Base-by-base conservation (phyloP, 2,329 filamentous ascomycete genomes). In the Tricladium varicosporioides region DNA sequence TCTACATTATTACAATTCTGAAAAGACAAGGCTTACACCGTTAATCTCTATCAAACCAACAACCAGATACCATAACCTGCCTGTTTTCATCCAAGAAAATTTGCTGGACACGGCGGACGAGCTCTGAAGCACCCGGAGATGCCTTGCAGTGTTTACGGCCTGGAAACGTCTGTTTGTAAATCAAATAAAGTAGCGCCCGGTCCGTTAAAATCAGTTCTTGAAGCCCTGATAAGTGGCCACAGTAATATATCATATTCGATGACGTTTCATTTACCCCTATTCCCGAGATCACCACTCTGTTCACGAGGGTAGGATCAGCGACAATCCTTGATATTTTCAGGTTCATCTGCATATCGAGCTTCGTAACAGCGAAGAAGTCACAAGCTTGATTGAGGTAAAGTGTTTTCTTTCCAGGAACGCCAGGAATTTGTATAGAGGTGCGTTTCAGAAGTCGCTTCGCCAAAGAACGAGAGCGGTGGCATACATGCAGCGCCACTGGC, bases 391-490 rank as follows among this genome's bases (percentile, higher is more conserved):
- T 40, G 36, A 40, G 36, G 11, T 40, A 40, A 40, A 40, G 36
- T 4, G 36, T 40, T 40, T 40, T 40, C 36, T 10, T 40, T 40
- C n/a, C 11, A 40, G 36, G 36, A 10, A 40, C n/a, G 9, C 36
- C 9, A 40, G 36, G 36, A 40, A 40, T 40, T 40, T 40, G n/a
- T 40, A 40, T 40, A 40, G 36, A 40, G 11, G 36, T 40, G 36
- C 36, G 36, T 10, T 40, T 40, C n/a, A 40, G 11, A 40, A 40
- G 36, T 40, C 36, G 5, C 36, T 40, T 40, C 36, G 36, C 36
- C n/a, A 59, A n/a, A 56, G 45, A 53, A 15, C 48, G 13, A 36
- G 32, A 36, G 32, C 13, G 13, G 32, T 36, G 13, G 32, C 13
- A 36, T 36, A 36, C 13, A 36, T 36, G 13, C 13, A 36, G 32